phyloP scores from a whole-genome alignment of 495 filamentous ascomycete species.

The Sordaria brevicollis region DNA sequence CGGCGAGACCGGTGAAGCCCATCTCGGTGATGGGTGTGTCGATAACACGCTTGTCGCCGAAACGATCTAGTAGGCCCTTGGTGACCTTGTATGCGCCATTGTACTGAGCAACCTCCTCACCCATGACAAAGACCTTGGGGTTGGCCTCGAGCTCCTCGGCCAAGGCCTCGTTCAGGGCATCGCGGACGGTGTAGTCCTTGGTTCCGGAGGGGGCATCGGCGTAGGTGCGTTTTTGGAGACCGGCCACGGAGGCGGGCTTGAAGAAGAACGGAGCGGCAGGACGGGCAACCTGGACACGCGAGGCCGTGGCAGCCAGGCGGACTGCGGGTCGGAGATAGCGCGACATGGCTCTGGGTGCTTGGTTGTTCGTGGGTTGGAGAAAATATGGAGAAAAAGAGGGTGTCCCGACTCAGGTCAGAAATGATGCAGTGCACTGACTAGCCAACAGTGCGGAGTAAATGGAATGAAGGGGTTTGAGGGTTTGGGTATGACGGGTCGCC shows the following conservation, averaged over 20 bases:
- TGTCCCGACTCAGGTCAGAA: conserved; percentile 2
- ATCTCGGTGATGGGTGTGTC: conserved; percentile 97
- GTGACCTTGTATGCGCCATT: conserved; percentile 99
- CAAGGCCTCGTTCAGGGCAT: conserved; percentile 94
- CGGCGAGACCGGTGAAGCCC: conserved; percentile 84
- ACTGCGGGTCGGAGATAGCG: conserved; percentile 74
- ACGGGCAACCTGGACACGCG: conserved; percentile 38
- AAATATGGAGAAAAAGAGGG: conserved; percentile 11
- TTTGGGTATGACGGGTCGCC: neutral
- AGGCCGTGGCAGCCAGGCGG: conserved; percentile 56
- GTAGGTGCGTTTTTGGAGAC: conserved; percentile 40
- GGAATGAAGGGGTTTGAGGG: neutral
- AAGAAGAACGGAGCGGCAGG: conserved; percentile 39
- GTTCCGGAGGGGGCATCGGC: conserved; percentile 44
- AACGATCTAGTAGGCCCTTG: conserved; percentile 90
- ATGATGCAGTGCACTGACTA: neutral
- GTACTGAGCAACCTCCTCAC: conserved; percentile 98
- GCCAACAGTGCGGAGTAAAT: neutral
- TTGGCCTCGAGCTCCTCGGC: conserved; percentile 94
- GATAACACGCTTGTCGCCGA: conserved; percentile 94
- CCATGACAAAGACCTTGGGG: conserved; percentile 86
- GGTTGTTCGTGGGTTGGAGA: conserved; percentile 10
- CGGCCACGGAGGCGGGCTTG: conserved; percentile 29
- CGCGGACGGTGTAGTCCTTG: conserved; percentile 93
- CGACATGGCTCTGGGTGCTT: conserved; percentile 36